phyloP scores from a whole-genome alignment of 2,329 filamentous ascomycete species.

The Escovopsis weberi region DNA sequence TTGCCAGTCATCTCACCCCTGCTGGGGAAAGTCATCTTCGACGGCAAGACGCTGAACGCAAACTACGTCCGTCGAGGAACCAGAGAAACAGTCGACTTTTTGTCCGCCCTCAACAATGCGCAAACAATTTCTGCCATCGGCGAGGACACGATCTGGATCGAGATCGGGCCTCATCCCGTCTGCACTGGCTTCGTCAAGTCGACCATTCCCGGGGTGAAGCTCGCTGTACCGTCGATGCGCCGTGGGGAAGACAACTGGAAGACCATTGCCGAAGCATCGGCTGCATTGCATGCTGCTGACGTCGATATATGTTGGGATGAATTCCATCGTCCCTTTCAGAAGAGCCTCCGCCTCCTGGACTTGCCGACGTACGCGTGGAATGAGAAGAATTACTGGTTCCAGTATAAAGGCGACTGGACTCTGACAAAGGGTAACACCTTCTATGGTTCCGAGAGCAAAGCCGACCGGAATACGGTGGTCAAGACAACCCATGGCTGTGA shows the following conservation, averaged over 20 bases:
- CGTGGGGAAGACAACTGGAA: conserved; percentile 24
- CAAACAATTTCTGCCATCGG: not conserved
- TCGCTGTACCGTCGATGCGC: conserved; percentile 35
- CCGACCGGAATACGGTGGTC: not conserved
- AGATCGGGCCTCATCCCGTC: not conserved
- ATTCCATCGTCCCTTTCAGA: conserved; percentile 37
- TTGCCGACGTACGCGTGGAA: conserved; percentile 60
- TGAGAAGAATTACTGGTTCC: conserved; percentile 54
- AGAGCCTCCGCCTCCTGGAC: conserved; percentile 30
- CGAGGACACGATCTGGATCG: not conserved
- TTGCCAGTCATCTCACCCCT: conserved; percentile 23
- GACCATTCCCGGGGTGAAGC: not conserved
- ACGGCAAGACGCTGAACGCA: conserved; percentile 8
- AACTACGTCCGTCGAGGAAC: conserved; percentile 3
- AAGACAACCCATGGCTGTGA: not conserved
- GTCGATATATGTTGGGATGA: conserved; percentile 55
- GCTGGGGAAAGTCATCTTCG: conserved; percentile 33
- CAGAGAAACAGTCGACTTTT: not conserved
- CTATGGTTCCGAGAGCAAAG: conserved; percentile 36
- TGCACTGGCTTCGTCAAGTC: not conserved
- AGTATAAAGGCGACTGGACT: conserved; percentile 29
- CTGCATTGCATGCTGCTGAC: conserved; percentile 28
- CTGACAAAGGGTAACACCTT: conserved; percentile 23
- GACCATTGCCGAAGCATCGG: not conserved
- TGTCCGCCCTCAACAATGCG: not conserved